Conservation (phyloP, 1,284 basidiomycete species). For the Neonothopanus nambi region DNA sequence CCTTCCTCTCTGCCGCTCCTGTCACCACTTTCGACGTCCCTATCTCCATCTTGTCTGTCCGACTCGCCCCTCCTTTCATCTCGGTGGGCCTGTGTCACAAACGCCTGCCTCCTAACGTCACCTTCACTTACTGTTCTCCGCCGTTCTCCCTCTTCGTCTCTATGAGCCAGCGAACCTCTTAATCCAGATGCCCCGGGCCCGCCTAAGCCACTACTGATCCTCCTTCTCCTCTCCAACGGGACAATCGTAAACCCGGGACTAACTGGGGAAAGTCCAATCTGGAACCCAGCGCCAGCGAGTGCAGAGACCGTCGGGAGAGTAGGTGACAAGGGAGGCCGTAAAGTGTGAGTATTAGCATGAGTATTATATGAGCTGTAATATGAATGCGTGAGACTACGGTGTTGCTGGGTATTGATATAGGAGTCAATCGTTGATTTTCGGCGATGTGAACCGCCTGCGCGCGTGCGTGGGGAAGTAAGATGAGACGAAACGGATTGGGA, state of each 20-base stretch:
- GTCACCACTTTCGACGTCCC: too few species aligned
- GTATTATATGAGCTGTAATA: conserved; percentile 13
- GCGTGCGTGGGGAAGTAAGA: conserved; percentile 12
- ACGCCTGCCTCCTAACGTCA: conserved; percentile 30
- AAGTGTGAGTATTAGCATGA: conserved; percentile 3
- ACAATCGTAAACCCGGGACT: conserved; percentile 72
- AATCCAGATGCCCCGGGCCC: neutral
- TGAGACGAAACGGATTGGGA: conserved; percentile 8
- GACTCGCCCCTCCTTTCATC: too few species aligned
- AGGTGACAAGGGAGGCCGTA: conserved; percentile 21
- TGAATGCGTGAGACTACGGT: conserved; percentile 14
- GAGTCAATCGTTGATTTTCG: conserved; percentile 12
- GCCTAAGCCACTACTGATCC: conserved; percentile 34
- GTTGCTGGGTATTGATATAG: neutral
- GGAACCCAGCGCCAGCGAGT: conserved; percentile 53
- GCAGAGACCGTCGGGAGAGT: conserved; percentile 37
- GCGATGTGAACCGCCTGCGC: conserved; percentile 11
- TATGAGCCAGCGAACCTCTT: conserved; percentile 17
- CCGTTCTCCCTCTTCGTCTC: conserved; percentile 23
- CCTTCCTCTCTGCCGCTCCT: too few species aligned
- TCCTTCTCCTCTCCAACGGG: conserved; percentile 51
- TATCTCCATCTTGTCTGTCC: too few species aligned
- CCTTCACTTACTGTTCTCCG: conserved; percentile 53
- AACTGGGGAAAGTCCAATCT: conserved; percentile 71
- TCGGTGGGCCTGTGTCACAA: neutral